These are phyloP conservation scores for Leptomonas seymouri DNA, from an alignment of 208 protist species.

Conservation along the genomic window DNA sequence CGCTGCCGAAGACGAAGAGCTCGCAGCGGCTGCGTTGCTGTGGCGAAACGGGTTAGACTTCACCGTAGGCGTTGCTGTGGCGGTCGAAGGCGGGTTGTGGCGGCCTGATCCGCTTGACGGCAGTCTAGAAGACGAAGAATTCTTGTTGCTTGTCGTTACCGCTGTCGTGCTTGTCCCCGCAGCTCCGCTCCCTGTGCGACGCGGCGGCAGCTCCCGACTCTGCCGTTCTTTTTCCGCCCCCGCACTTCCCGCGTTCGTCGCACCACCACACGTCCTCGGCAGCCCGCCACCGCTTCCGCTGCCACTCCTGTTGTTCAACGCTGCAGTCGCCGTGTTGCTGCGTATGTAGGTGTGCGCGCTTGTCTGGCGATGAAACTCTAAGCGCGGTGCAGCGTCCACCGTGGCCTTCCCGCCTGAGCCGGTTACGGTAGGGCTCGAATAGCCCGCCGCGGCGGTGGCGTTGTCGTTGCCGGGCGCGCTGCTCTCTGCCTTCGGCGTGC, in stretches of 20 bases:
- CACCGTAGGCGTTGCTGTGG: conserved; percentile 4
- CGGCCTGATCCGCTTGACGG: too few species aligned
- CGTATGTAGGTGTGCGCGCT: conserved; percentile 24
- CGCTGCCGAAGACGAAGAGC: background rate
- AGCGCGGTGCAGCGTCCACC: conserved; percentile 38
- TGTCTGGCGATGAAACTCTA: conserved; percentile 41
- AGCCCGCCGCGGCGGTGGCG: too few species aligned
- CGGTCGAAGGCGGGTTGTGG: background rate
- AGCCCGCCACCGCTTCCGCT: too few species aligned
- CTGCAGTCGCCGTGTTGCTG: conserved; percentile 23
- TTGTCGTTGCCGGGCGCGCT: background rate
- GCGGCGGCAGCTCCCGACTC: background rate
- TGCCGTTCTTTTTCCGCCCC: background rate
- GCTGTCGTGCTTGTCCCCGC: background rate
- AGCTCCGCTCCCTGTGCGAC: background rate
- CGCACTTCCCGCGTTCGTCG: background rate
- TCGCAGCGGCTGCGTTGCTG: conserved; percentile 7
- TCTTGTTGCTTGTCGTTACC: background rate
- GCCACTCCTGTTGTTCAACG: background rate
- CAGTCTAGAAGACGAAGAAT: background rate
- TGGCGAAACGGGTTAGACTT: conserved; percentile 19
- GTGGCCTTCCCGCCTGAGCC: conserved; percentile 14
- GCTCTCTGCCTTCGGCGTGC: conserved; percentile 6
- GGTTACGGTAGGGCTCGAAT: background rate
- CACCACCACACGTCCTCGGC: too few species aligned